phyloP scores from a whole-genome alignment of 2,329 filamentous ascomycete genomes.

The Amauroascus verrucosus region DNA sequence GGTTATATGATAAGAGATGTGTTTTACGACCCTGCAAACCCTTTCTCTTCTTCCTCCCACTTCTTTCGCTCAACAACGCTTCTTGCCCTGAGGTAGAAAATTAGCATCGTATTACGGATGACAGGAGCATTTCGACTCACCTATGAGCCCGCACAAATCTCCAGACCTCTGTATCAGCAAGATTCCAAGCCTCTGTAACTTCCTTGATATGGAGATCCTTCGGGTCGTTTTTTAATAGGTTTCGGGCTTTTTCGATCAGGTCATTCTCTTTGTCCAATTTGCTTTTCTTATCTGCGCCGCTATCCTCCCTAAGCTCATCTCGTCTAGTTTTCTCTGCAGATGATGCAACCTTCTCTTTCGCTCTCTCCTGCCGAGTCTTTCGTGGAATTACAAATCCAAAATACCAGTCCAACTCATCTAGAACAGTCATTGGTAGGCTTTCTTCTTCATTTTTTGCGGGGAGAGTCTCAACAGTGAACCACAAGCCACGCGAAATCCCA shows the following conservation, averaged over 20 bases:
- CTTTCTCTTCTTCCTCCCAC: conserved; percentile 52
- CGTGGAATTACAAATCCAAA: conserved; percentile 75
- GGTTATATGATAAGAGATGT: too few species aligned
- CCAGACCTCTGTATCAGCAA: conserved; percentile 56
- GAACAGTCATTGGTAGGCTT: conserved; percentile 41
- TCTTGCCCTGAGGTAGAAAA: conserved; percentile 36
- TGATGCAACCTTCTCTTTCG: conserved; percentile 26
- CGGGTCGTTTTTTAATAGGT: conserved; percentile 31
- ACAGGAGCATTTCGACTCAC: conserved; percentile 19
- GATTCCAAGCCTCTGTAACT: conserved; percentile 45
- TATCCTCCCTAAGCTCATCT: conserved; percentile 1
- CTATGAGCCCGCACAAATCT: conserved; percentile 51
- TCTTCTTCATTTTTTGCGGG: conserved; percentile 40
- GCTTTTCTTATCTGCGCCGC: conserved; percentile 17
- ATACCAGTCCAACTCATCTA: conserved; percentile 70
- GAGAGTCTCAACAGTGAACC: conserved; percentile 63
- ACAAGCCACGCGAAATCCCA: conserved; percentile 57
- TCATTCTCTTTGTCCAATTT: conserved; percentile 37
- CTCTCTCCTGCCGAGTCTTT: conserved; percentile 29
- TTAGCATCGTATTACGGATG: background rate
- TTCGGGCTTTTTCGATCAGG: conserved; percentile 42
- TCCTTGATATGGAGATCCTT: conserved; percentile 30
- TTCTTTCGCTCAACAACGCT: conserved; percentile 46
- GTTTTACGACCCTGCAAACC: conserved; percentile 41
- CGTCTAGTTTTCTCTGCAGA: conserved; percentile 11